A percentile compares a stretch with the other conserved stretches of the same genome.
These are phyloP conservation scores for Triticum dicoccoides DNA, from an alignment of 176 grass and related monocot species.

Conservation along the genomic window DNA sequence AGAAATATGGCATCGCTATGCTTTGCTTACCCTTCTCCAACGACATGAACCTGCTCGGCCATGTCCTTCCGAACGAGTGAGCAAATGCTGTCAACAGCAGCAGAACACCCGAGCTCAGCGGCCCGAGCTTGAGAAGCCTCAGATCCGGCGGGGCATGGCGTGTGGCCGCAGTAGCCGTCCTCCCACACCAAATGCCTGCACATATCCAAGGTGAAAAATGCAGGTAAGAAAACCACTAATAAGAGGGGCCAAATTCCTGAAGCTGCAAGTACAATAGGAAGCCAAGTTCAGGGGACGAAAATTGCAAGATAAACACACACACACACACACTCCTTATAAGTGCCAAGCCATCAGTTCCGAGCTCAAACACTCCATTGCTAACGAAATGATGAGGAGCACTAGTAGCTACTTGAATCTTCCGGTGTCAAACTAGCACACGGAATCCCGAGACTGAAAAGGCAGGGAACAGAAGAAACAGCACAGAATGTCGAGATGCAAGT, in stretches of 20 bases:
- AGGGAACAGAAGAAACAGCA: background rate
- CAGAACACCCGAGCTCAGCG: conserved; percentile 33
- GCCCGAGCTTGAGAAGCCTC: conserved; percentile 34
- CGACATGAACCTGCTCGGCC: conserved; percentile 61
- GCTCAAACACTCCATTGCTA: background rate
- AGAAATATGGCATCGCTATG: background rate
- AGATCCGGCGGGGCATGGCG: conserved; percentile 49
- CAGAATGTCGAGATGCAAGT: background rate
- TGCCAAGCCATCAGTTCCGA: background rate
- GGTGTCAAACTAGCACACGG: background rate
- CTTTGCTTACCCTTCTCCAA: conserved; percentile 60
- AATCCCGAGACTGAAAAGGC: background rate
- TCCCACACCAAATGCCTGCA: conserved; percentile 87
- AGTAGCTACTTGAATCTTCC: background rate
- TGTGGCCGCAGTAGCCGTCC: conserved; percentile 73
- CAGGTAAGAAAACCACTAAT: background rate
- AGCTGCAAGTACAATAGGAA: background rate
- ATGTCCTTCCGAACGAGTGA: conserved; percentile 63
- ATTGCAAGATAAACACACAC: background rate
- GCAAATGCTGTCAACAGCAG: conserved; percentile 38
- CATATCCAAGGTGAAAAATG: conserved; percentile 14
- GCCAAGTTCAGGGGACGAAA: background rate
- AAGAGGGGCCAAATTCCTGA: background rate
- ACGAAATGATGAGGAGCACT: conserved; percentile 11
- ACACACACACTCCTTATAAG: background rate